Base-by-base conservation (phyloP, 2,329 filamentous ascomycete species). In the Daldinia sp. region DNA sequence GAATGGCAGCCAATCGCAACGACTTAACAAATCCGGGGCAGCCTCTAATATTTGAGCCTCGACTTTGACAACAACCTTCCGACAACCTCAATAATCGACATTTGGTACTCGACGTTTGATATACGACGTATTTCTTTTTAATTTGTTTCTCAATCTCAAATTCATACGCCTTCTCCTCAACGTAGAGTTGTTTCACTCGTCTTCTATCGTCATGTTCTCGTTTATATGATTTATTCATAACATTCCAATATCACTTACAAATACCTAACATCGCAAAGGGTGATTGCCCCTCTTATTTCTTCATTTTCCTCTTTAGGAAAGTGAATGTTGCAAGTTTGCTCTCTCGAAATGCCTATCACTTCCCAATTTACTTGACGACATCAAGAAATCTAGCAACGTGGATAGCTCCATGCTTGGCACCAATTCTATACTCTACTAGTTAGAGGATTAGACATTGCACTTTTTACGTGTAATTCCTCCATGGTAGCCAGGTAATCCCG, bases 11-110 rank as follows among this genome's bases (percentile, higher is more conserved):
- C 58, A 68, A 68, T 65, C 46, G 53, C n/a, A 33, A 35, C 6
- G 26, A 5, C 30, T 10, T 60, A 30, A 50, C 46, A 60, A 63
- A 70, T 68, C 65, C 37, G 68, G 68, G 68, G 68, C 55, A 68
- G 12, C 61, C 60, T 69, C 55, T 62, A 42, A 70, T 26, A 42
- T 48, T 66, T 57, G 37, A 60, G 56, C 46, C 56, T 60, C 35
- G 63, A 63, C 15, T 57, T 42, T 20, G 30, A 15, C 12, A 53
- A 28, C 23, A 26, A 46, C 42, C 15, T 37, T 23, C 18, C 62
- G 46, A 68, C 65, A 60, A 68, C 68, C 46, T 70, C 62, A 62
- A 60, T 35, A 10, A 57, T 50, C 12, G 18, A 44, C 37, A 23
- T 35, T 20, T 23, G 20, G 20, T 23, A 23, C 2, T 23, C 20